Base-by-base conservation (phyloP, 2,329 filamentous ascomycete species). In the Dactylellina leptospora region DNA sequence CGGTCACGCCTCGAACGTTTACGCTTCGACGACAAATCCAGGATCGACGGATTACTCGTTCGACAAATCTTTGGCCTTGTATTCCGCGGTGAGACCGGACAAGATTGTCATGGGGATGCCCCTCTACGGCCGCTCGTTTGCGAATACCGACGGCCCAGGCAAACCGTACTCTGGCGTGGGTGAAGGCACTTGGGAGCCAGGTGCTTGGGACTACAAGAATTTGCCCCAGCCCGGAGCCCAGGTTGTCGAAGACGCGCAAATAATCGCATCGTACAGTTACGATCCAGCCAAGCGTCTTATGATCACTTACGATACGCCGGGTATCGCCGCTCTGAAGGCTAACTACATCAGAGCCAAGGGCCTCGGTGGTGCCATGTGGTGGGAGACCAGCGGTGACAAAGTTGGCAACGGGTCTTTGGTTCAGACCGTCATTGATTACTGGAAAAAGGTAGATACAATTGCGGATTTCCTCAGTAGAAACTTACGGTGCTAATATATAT, bases 311-410 rank as follows among this genome's bases (percentile, higher is more conserved):
- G 90, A 92, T 78, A 93, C 87, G 0, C 84, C 87, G 0, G 80
- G 82, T 1, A 86, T 92, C 79, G 89, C 87, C 2, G 82, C 82
- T 75, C 78, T 81, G 75, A 97, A 97, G 82, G 87, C 88, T 0
- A 81, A 85, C 6, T 96, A 87, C 79, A 86, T 97, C 78, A 85
- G 83, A 77, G 79, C 85, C 22, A 82, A 84, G 42, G 83, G 85
- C 0, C 84, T 97, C 0, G 93, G 92, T 1, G 93, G 93, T 13
- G 91, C 85, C n/a, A 97, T 97, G 93, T 97, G 92, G 92, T 96
- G 91, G 91, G 93, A 97, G 82, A 91, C 87, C 76, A 93, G 90
- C 77, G 88, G 86, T 0, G 93, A 97, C 79, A 88, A 88, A 77
- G 38, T 63, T 25, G 58, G 66, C 13, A 3, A 48, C 5, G 66